Conservation (phyloP, 2,329 filamentous ascomycete species). For the Keithomyces neogunnii region DNA sequence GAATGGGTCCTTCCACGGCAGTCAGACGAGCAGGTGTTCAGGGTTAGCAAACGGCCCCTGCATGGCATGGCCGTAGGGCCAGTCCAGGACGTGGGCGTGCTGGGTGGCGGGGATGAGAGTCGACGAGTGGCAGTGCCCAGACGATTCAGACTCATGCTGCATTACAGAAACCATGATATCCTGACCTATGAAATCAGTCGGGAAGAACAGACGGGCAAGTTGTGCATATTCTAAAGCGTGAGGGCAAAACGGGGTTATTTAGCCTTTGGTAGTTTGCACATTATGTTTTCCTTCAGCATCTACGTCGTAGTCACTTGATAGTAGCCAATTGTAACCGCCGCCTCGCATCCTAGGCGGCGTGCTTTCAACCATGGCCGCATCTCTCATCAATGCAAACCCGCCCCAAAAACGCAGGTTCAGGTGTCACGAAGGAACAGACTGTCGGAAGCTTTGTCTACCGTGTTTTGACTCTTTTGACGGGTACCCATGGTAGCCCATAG, state of each 20-base stretch:
- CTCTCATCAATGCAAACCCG: no score
- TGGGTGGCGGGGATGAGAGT: constrained; percentile 12
- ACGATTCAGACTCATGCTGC: constrained; percentile 60
- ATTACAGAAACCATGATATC: constrained; percentile 62
- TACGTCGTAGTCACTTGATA: no score
- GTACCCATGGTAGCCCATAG: no score
- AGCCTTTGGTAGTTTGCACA: no score
- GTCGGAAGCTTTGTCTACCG: no score
- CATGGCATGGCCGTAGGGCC: constrained; percentile 62
- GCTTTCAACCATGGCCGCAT: no score
- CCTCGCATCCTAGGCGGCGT: no score
- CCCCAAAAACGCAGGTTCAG: no score
- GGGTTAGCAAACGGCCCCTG: constrained; percentile 42
- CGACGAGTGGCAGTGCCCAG: constrained; percentile 22
- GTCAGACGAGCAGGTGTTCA: constrained; percentile 34
- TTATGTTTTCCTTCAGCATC: no score
- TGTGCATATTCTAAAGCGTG: constrained; percentile 24
- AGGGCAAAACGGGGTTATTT: background rate
- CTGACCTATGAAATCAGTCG: constrained; percentile 59
- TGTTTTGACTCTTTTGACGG: no score
- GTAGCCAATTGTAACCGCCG: no score
- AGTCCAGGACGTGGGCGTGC: constrained; percentile 38
- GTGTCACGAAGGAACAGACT: no score
- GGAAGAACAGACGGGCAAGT: constrained; percentile 25
- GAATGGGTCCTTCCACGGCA: constrained; percentile 43